phyloP scores from a whole-genome alignment of 768 basidiomycete species.

The Fomitopsis serialis region DNA sequence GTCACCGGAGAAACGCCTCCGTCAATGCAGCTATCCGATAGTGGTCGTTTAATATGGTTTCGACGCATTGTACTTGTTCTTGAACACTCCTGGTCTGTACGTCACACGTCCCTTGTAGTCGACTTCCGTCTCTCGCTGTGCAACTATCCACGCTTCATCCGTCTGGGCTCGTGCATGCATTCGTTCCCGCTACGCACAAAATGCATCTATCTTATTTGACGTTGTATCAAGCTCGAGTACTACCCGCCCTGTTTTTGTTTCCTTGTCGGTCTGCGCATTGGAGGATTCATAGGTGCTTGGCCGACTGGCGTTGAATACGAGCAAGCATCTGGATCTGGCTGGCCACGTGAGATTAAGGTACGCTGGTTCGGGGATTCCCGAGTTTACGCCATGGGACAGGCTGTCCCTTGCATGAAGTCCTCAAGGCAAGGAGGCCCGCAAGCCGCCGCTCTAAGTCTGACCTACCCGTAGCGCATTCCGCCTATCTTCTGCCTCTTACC shows the following conservation, averaged over 20 bases:
- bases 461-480: constrained; percentile 1
- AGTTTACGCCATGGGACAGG: not conserved
- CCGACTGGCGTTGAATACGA: too few relatives aligned
- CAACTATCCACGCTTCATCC: constrained; percentile 3
- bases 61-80: not conserved
- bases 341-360: too few relatives aligned
- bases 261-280: too few relatives aligned
- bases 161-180: not conserved
- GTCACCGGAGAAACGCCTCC: constrained; percentile 41
- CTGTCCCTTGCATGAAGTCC: not conserved
- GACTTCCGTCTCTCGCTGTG: not conserved
- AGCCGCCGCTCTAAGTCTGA: not conserved
- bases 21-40: constrained; percentile 20
- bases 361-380: not conserved
- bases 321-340: too few relatives aligned
- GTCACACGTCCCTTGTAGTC: not conserved
- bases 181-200: not conserved
- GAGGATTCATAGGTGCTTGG: too few relatives aligned
- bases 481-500: constrained; percentile 10
- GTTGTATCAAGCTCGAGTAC: too few relatives aligned
- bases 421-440: not conserved
- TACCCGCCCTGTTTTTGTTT: too few relatives aligned
- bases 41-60: not conserved
- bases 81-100: not conserved
- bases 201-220: not conserved